phyloP scores from a whole-genome alignment of 257 asterid species.

The Cordia subcordata region DNA sequence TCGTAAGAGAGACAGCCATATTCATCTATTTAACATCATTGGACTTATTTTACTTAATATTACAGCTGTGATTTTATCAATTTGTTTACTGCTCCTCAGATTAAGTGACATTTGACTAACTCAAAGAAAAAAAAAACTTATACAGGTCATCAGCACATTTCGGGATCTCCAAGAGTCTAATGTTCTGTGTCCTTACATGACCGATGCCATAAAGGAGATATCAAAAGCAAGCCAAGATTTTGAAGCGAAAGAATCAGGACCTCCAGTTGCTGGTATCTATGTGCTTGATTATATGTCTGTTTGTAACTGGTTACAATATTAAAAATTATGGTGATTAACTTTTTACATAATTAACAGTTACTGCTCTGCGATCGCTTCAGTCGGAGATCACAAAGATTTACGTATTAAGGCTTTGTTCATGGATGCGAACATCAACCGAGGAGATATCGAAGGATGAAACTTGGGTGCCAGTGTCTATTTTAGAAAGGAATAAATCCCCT shows the following conservation, averaged over 20 bases:
- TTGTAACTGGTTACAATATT: slow-evolving; percentile 8
- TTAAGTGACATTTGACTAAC: neutral
- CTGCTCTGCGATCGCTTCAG: slow-evolving; percentile 70
- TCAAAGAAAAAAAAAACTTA: slow-evolving; percentile 7
- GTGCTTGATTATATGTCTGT: slow-evolving; percentile 14
- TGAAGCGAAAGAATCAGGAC: slow-evolving; percentile 93
- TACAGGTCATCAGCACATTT: slow-evolving; percentile 71
- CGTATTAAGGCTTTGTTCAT: slow-evolving; percentile 83
- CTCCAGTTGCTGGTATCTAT: slow-evolving; percentile 68
- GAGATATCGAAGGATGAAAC: slow-evolving; percentile 86
- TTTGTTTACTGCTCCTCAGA: neutral
- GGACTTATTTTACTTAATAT: no score
- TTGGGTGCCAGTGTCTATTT: slow-evolving; percentile 84
- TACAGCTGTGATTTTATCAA: neutral
- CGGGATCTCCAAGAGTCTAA: slow-evolving; percentile 84
- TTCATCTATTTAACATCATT: no score
- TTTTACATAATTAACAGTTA: slow-evolving; percentile 44
- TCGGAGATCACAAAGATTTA: slow-evolving; percentile 76
- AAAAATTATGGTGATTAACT: slow-evolving; percentile 19
- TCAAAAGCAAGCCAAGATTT: slow-evolving; percentile 72
- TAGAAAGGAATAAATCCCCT: slow-evolving; percentile 93
- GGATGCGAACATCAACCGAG: slow-evolving; percentile 89
- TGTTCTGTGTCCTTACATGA: slow-evolving; percentile 72
- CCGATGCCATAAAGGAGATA: slow-evolving; percentile 75
- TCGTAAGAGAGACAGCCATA: no score